Conservation (phyloP, 2,329 filamentous ascomycete genomes). For the Fusarium multiceps region DNA sequence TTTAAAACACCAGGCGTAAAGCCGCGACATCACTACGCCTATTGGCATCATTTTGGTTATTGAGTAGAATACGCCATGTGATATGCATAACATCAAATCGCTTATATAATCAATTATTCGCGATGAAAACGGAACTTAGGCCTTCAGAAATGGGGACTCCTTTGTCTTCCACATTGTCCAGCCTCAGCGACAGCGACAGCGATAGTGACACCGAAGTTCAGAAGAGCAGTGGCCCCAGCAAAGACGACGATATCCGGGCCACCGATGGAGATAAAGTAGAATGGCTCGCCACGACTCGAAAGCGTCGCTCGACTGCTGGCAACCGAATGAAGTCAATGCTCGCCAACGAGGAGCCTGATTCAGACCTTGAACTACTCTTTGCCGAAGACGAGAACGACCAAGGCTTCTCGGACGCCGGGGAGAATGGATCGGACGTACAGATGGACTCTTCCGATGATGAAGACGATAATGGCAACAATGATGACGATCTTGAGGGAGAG, state of each 20-base stretch:
- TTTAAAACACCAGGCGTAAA: constrained; percentile 20
- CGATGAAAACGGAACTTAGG: constrained; percentile 48
- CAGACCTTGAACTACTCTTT: constrained; percentile 79
- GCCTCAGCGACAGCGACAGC: constrained; percentile 47
- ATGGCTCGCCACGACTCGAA: constrained; percentile 78
- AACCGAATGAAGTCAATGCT: constrained; percentile 85
- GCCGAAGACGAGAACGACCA: constrained; percentile 76
- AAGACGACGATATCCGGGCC: constrained; percentile 53
- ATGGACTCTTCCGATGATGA: constrained; percentile 89
- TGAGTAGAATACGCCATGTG: constrained; percentile 34
- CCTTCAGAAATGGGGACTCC: constrained; percentile 51
- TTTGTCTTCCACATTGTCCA: constrained; percentile 46
- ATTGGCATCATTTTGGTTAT: constrained; percentile 6
- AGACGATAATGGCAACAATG: constrained; percentile 74
- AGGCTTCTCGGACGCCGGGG: constrained; percentile 76
- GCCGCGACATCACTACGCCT: constrained; percentile 11
- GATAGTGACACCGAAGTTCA: constrained; percentile 47
- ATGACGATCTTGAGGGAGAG: constrained; percentile 85
- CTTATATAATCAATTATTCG: constrained; percentile 23
- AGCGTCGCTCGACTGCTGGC: constrained; percentile 83
- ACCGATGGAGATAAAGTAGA: constrained; percentile 60
- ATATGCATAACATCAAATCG: constrained; percentile 10
- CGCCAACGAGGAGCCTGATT: constrained; percentile 76
- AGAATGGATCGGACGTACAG: constrained; percentile 78
- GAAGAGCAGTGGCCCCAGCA: constrained; percentile 46